Base-by-base conservation (phyloP, 148 eudicot species). In the Pouteria glomerata region DNA sequence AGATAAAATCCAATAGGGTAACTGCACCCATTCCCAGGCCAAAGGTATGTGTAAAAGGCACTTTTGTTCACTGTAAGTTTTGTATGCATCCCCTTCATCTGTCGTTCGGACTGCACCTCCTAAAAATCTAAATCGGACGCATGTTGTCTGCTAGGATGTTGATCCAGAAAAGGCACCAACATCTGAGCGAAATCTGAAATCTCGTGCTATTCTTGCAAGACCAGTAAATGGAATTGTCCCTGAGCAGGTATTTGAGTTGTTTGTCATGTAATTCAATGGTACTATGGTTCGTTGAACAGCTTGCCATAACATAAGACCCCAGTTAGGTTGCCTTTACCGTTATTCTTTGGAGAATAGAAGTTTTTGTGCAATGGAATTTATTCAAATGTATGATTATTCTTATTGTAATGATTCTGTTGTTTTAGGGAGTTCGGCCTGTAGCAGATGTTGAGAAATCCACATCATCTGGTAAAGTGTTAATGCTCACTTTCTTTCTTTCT, bases 121-220 rank as follows among this genome's bases (percentile, higher is more conserved):
- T 39, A 3, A 10, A 16, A 24, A 34, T 37, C 29, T 35, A 10
- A 24, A 55, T 41, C 68, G 71, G 61, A 57, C 70, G 1, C 19
- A 15, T 66, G 4, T 78, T 69, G 26, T 37, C 24, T 33, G 30
- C 55, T 68, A 92, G 99, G 97, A 96, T 69, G 79, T 73, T 65
- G 98, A 92, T 66, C 58, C 78, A 57, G 98, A 90, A 35, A 90
- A 87, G 80, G 87, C 76, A 69, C 83, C 96, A 48, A 74, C 84
- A 74, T 88, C 96, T 59, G 97, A 93, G 69, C 88, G 88, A 84
- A 82, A 82, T 78, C 68, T 77, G 13, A 91, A 86, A 76, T 81
- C 97, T 64, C 93, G 98, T 23, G 85, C 84, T 66, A 75, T 92
- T 74, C 84, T 95, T 76, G 85, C 85, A 52, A 85, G 96, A 74